Conservation (phyloP, 352 stramenopile genomes). For the Phytophthora hibernalis region DNA sequence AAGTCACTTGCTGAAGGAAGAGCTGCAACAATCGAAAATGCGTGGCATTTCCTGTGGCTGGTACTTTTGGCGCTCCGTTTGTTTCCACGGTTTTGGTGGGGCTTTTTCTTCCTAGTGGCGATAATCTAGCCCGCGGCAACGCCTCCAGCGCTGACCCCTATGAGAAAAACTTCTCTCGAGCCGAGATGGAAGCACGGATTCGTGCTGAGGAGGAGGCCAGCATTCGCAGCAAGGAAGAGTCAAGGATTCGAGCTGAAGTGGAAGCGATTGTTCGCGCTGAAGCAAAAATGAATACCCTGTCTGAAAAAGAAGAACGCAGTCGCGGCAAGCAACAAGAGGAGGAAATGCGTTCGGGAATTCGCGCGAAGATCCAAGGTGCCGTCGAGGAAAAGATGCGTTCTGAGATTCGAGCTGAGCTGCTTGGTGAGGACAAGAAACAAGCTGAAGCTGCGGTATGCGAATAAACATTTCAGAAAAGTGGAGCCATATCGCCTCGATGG, state of each 20-base stretch:
- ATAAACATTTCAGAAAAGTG: neutral
- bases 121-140: neutral
- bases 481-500: neutral
- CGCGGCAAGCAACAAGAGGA: neutral
- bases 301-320: neutral
- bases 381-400: constrained; percentile 19
- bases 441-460: neutral
- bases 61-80: constrained; percentile 7
- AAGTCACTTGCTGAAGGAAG: neutral
- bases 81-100: neutral
- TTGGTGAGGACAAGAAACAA: constrained; percentile 7
- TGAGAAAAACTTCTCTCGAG: neutral
- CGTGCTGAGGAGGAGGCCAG: constrained; percentile 17
- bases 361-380: constrained; percentile 10
- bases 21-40: neutral
- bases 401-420: constrained; percentile 18
- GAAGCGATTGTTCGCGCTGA: constrained; percentile 6
- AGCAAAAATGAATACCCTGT: neutral
- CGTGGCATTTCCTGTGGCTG: neutral
- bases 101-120: neutral
- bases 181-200: constrained; percentile 14
- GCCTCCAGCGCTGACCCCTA: neutral
- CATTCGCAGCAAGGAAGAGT: constrained; percentile 10
- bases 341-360: constrained; percentile 11
- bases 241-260: constrained; percentile 18